Evolutionary conservation across 257 asterid species (phyloP).

Genomic region (Nicotiana sylvestris): DNA sequence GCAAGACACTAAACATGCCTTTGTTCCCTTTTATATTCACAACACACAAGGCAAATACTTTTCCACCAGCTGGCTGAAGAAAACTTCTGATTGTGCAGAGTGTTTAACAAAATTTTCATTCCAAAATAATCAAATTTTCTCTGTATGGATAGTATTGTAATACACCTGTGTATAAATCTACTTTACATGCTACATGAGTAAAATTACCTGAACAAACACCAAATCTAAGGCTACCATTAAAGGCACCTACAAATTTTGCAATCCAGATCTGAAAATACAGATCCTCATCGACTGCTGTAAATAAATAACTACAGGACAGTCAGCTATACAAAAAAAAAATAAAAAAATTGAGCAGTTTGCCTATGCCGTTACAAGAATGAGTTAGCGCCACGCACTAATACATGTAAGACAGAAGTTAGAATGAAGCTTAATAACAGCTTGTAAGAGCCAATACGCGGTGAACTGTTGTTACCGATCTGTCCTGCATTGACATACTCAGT

Average conservation of each 20-base stretch:
- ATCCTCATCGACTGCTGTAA: not conserved
- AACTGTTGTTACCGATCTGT: conserved; percentile 31
- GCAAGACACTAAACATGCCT: not conserved
- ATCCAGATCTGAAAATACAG: not conserved
- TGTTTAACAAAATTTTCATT: not conserved
- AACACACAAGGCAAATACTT: not conserved
- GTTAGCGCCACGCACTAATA: conserved; percentile 29
- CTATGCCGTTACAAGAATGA: conserved; percentile 38
- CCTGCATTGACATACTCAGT: conserved; percentile 76
- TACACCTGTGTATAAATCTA: not conserved
- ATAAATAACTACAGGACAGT: conserved; percentile 8
- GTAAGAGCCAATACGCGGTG: conserved; percentile 20
- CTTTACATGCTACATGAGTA: too few species aligned
- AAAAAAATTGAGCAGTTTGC: not conserved
- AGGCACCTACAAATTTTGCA: not conserved
- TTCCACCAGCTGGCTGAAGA: not conserved
- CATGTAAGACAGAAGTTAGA: conserved; percentile 38
- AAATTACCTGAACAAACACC: not conserved
- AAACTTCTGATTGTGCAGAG: not conserved
- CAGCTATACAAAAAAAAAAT: not conserved
- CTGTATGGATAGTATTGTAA: not conserved
- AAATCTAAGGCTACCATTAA: not conserved
- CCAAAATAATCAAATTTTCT: not conserved
- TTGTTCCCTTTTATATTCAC: not conserved
- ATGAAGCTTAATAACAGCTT: conserved; percentile 17